Evolutionary conservation across 192 early-diverging fungal species (phyloP).

Genomic region (Coemansia guatemalensis): DNA sequence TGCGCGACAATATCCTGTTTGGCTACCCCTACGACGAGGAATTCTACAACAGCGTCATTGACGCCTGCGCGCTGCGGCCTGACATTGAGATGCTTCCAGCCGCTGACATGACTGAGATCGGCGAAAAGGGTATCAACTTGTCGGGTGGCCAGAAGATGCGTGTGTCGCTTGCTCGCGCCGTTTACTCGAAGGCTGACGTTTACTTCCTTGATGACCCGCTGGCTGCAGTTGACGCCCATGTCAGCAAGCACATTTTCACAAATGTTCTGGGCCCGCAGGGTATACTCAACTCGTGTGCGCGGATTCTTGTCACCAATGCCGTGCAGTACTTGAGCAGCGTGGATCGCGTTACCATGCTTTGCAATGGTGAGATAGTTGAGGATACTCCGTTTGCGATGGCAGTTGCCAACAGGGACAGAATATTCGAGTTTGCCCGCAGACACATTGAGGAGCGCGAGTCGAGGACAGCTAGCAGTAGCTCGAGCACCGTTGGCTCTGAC

Average conservation of each 20-base stretch:
- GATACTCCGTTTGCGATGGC: slow-evolving; percentile 67
- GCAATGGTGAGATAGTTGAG: slow-evolving; percentile 68
- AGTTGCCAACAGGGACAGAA: slow-evolving; percentile 60
- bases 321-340: slow-evolving; percentile 73
- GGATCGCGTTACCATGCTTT: slow-evolving; percentile 70
- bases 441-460: neutral
- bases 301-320: slow-evolving; percentile 81
- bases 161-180: slow-evolving; percentile 57
- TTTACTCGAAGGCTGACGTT: slow-evolving; percentile 88
- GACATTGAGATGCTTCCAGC: slow-evolving; percentile 84
- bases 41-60: slow-evolving; percentile 75
- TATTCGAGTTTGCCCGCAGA: neutral
- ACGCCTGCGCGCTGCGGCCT: slow-evolving; percentile 81
- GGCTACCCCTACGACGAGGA: slow-evolving; percentile 72
- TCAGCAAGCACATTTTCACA: slow-evolving; percentile 76
- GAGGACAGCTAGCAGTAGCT: neutral
- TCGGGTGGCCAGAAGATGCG: neutral
- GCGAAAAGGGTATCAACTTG: neutral
- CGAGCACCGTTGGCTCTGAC: too few species aligned
- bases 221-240: slow-evolving; percentile 70
- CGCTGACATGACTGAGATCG: slow-evolving; percentile 60
- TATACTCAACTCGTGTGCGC: slow-evolving; percentile 71
- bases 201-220: slow-evolving; percentile 70
- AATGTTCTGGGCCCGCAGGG: slow-evolving; percentile 87
- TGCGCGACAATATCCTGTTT: slow-evolving; percentile 64